Evolutionary conservation across 1,139 yeast genomes (phyloP).

Genomic region (Saccharomycopsis hybrid): DNA sequence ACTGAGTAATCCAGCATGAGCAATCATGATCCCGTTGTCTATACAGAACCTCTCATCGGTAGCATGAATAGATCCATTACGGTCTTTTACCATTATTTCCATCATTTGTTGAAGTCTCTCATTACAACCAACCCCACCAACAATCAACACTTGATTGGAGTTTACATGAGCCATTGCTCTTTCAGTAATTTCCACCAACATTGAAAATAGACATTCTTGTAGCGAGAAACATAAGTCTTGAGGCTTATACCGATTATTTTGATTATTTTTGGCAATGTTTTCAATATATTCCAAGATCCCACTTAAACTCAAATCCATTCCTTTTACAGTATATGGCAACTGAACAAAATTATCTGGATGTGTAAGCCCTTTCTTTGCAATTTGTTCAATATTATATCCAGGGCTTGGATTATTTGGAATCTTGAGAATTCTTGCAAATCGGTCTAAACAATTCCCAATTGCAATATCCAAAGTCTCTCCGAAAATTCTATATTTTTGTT

Average conservation of each 20-base stretch:
- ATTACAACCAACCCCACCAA: conserved; percentile 97
- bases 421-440: conserved; percentile 86
- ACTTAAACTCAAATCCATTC: conserved; percentile 97
- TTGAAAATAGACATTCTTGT: conserved; percentile 88
- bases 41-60: conserved; percentile 97
- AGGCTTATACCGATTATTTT: conserved; percentile 43
- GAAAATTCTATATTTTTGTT: conserved; percentile 85
- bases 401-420: conserved; percentile 95
- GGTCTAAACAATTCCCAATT: conserved; percentile 90
- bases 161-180: conserved; percentile 98
- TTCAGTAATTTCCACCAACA: conserved; percentile 97
- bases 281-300: conserved; percentile 88
- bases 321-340: conserved; percentile 93
- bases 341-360: conserved; percentile 52
- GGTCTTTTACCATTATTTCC: conserved; percentile 84
- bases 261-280: conserved; percentile 48
- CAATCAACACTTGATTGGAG: conserved; percentile 82
- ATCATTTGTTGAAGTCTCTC: conserved; percentile 91
- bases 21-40: conserved; percentile 97
- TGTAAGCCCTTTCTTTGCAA: conserved; percentile 58
- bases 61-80: conserved; percentile 83
- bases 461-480: conserved; percentile 98
- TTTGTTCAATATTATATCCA: conserved; percentile 92
- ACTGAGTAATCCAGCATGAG: conserved; percentile 90
- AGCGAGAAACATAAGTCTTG: conserved; percentile 90